A percentile compares a stretch with the other conserved stretches of the same genome.
phyloP scores from a whole-genome alignment of 345 rosid species.

The Eucalyptus pauciflora region DNA sequence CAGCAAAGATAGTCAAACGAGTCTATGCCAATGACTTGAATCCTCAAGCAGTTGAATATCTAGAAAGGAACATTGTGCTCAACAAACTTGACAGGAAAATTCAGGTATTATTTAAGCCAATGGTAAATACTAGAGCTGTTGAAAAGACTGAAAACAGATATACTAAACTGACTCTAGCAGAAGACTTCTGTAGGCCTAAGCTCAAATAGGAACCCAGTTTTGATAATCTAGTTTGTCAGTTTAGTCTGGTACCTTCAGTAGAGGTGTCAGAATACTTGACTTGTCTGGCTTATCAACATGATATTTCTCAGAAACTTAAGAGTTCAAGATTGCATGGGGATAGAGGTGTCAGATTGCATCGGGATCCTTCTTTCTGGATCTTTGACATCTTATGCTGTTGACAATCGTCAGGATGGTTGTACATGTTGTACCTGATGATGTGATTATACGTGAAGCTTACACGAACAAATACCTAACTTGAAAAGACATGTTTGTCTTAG shows the following conservation, averaged over 20 bases:
- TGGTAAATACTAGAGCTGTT: not conserved
- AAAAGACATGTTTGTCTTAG: not conserved
- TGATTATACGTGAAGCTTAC: not conserved
- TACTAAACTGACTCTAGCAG: not conserved
- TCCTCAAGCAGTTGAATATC: constrained; percentile 67
- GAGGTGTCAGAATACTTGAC: not conserved
- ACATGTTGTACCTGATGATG: not conserved
- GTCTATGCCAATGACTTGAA: constrained; percentile 91
- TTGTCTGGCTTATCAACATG: not conserved
- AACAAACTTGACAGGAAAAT: constrained; percentile 75
- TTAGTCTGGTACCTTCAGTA: not conserved
- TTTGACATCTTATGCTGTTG: not conserved
- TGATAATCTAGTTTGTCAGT: not conserved
- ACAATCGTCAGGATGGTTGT: not conserved
- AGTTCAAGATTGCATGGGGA: not conserved
- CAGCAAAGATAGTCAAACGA: constrained; percentile 73
- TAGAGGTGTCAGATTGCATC: not conserved
- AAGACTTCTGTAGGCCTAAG: not conserved
- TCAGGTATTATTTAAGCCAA: constrained; percentile 22
- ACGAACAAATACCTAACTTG: not conserved
- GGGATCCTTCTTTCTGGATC: not conserved
- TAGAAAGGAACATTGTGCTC: constrained; percentile 62
- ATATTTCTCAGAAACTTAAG: not conserved
- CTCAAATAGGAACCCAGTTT: not conserved
- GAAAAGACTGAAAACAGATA: not conserved